Evolutionary conservation across 495 filamentous ascomycete genomes (phyloP).

Genomic region (Usnea hakonensis): DNA sequence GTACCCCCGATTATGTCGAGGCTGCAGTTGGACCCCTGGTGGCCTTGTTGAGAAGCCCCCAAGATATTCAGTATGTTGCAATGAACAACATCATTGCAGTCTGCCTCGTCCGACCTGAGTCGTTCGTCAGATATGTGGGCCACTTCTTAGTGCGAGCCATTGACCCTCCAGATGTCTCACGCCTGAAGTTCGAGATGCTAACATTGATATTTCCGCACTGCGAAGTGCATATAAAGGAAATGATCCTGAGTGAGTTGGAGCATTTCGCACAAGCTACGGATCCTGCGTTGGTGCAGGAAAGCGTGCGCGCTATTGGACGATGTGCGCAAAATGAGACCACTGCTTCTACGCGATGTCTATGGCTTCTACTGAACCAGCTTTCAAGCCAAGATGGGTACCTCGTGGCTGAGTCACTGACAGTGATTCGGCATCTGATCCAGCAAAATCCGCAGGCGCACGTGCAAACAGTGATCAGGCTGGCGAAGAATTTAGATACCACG

Average conservation of each 20-base stretch:
- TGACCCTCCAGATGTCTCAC: conserved; percentile 78
- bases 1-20: conserved; percentile 63
- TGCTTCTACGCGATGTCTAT: conserved; percentile 68
- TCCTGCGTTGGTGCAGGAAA: conserved; percentile 71
- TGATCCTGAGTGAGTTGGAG: conserved; percentile 85
- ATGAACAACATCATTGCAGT: conserved; percentile 91
- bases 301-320: conserved; percentile 83
- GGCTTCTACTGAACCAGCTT: conserved; percentile 74
- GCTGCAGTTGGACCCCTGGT: conserved; percentile 73
- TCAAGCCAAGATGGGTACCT: conserved; percentile 76
- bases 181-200: conserved; percentile 82
- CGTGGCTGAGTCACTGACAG: conserved; percentile 83
- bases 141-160: conserved; percentile 80
- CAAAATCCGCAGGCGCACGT: conserved; percentile 71
- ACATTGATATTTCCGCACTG: conserved; percentile 83
- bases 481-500: conserved; percentile 79
- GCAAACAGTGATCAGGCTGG: conserved; percentile 78
- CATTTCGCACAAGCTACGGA: conserved; percentile 79
- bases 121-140: conserved; percentile 73
- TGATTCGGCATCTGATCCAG: conserved; percentile 92
- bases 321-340: conserved; percentile 72
- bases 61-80: conserved; percentile 80
- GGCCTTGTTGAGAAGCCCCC: conserved; percentile 71
- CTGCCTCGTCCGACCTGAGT: conserved; percentile 59
- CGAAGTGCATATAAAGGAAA: conserved; percentile 63